phyloP scores from a whole-genome alignment of 257 asterid species.

The Solanum virginianum region DNA sequence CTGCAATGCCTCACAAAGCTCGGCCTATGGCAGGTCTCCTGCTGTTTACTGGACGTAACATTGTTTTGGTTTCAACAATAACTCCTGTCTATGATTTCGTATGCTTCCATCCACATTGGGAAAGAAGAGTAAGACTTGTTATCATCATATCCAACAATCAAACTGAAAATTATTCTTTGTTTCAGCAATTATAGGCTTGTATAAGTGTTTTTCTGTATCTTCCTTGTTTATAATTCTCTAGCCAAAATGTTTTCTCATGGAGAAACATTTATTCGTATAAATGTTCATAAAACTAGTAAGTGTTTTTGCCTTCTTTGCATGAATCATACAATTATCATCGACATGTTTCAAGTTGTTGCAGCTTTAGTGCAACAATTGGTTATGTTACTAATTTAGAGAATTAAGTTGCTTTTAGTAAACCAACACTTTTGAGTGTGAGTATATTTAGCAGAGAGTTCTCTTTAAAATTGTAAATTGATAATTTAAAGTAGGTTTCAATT shows the following conservation, averaged over 20 bases:
- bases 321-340: not conserved
- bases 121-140: conserved; percentile 55
- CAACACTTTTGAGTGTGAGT: not conserved
- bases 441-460: not conserved
- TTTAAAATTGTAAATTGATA: not conserved
- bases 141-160: not conserved
- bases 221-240: not conserved
- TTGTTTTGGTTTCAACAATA: conserved; percentile 55
- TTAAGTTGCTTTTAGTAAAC: not conserved
- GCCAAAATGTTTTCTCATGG: not conserved
- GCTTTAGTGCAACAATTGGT: not conserved
- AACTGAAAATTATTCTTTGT: not conserved
- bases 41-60: conserved; percentile 76
- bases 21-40: conserved; percentile 78
- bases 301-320: not conserved
- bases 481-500: not conserved
- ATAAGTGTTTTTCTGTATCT: not conserved
- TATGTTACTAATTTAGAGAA: not conserved
- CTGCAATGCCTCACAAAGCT: conserved; percentile 62
- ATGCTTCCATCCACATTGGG: conserved; percentile 93
- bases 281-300: not conserved
- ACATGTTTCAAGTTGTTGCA: not conserved
- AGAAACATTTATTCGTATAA: not conserved
- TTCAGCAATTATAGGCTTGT: not conserved
- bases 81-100: conserved; percentile 78